These are phyloP conservation scores for Plasmodium reichenowi DNA, from an alignment of 169 alveolate species.

Conservation along the genomic window DNA sequence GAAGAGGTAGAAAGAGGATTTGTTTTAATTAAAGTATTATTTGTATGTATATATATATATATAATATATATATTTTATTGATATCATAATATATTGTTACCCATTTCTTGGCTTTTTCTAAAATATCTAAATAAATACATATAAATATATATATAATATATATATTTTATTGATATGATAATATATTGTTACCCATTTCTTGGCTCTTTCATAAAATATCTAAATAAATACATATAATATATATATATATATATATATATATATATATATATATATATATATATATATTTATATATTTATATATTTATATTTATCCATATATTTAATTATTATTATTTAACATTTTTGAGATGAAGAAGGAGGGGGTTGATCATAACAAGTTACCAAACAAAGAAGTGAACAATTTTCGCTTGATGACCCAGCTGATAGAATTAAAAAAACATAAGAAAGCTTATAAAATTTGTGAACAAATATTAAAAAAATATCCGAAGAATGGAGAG, in stretches of 20 bases:
- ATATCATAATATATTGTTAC: too few species aligned
- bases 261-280: background rate
- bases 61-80: background rate
- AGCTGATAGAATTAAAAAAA: conserved; percentile 66
- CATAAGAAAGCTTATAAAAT: conserved; percentile 66
- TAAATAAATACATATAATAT: too few species aligned
- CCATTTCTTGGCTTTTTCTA: too few species aligned
- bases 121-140: too few species aligned
- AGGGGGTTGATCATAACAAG: conserved; percentile 20
- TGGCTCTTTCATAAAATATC: too few species aligned
- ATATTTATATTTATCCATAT: background rate
- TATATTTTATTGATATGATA: too few species aligned
- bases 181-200: too few species aligned
- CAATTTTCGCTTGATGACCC: conserved; percentile 66
- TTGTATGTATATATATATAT: background rate
- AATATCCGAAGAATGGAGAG: conserved; percentile 68
- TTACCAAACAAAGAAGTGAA: conserved; percentile 54
- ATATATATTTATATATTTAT: background rate
- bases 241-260: too few species aligned
- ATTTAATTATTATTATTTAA: background rate
- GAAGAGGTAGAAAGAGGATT: too few species aligned
- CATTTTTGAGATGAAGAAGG: conserved; percentile 29
- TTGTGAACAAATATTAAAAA: conserved; percentile 71
- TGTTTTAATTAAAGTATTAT: too few species aligned
- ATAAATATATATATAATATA: too few species aligned